Base-by-base conservation (phyloP, 2,329 filamentous ascomycete genomes). In the Penicillium brasilianum region DNA sequence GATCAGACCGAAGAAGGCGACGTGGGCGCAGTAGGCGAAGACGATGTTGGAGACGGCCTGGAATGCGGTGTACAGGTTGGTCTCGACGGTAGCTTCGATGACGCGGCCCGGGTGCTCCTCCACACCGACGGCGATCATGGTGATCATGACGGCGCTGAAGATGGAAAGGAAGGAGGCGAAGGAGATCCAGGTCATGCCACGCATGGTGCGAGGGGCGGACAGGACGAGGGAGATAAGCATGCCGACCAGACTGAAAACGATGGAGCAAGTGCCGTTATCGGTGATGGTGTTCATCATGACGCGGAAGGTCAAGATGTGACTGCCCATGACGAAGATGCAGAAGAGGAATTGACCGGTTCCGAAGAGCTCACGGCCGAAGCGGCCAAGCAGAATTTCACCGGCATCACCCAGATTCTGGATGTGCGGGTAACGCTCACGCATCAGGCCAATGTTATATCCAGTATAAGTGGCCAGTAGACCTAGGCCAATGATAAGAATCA, bases 341-440 rank as follows among this genome's bases (percentile, higher is more conserved):
- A 90, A 86, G 14, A 91, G 76, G 9, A 84, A 77, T 66, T 89
- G 88, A 66, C 85, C 87, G 57, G 80, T 74, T 34, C 87, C 87
- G 53, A 90, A 81, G 32, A 91, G 66, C 72, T 89, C 86, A 62
- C 87, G 84, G 1, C 87, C 88, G 39, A 86, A 78, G 9, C 76
- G 78, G 13, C 90, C 89, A 66, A 84, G 79, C 55, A 91, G 81
- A 60, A 90, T 80, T 50, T 83, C 78, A 1, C 88, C 88, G 10
- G 87, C 88, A 68, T 92, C 89, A 25, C 87, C 86, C 65, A 90
- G 89, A 72, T 87, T 87, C 55, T 85, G 83, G 44, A 90, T 83
- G 34, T 85, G 77, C 1, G 88, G 87, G 68, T 85, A 82, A 18
- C 75, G 75, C 49, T 83, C 72, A 62, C 84, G 85, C 76, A 88